Evolutionary conservation across 306 rosid species (phyloP).

Genomic region (Pterocarpus santalinus): DNA sequence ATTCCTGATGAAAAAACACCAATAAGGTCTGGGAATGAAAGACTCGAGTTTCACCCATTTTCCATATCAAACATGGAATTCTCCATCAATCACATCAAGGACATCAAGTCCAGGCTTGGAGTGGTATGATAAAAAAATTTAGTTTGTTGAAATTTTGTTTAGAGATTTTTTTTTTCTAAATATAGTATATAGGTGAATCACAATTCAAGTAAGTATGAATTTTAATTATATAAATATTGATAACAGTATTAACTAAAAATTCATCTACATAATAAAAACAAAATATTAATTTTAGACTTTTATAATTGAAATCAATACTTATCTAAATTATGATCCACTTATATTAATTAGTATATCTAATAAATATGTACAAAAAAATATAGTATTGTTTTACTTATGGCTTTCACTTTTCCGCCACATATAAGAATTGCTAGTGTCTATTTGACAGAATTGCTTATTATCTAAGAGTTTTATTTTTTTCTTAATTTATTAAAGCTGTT

Average conservation of each 20-base stretch:
- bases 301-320: too few species aligned
- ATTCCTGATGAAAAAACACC: constrained; percentile 68
- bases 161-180: too few species aligned
- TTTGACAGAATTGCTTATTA: background rate
- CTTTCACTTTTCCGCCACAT: background rate
- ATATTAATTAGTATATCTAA: background rate
- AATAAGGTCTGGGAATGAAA: constrained; percentile 55
- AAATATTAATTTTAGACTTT: too few species aligned
- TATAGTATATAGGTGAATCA: too few species aligned
- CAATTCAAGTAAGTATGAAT: too few species aligned
- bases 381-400: background rate
- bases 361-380: too few species aligned
- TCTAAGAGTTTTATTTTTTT: background rate
- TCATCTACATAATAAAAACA: too few species aligned
- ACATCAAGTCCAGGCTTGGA: constrained; percentile 63
- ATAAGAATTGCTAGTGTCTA: background rate
- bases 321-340: too few species aligned
- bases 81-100: constrained; percentile 60
- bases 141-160: too few species aligned
- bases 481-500: background rate
- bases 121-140: constrained; percentile 53
- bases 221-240: too few species aligned
- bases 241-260: too few species aligned
- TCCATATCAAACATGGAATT: constrained; percentile 49
- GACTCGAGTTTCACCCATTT: constrained; percentile 49